These are phyloP conservation scores for Erysimum cheiranthoides DNA, from an alignment of 345 rosid genomes.

Conservation along the genomic window DNA sequence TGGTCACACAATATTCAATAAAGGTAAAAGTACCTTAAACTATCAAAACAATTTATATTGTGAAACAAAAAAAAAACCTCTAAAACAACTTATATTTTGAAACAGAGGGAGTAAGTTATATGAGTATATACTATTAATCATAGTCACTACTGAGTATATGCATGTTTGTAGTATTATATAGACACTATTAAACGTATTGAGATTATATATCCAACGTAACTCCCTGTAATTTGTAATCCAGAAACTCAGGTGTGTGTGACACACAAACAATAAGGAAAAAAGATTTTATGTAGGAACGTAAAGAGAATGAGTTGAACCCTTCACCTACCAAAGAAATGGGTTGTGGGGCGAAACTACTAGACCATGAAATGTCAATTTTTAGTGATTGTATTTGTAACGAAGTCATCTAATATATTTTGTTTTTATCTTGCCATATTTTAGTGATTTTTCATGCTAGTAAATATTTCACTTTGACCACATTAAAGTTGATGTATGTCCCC, in stretches of 20 bases:
- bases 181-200: not conserved
- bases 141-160: not conserved
- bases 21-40: too few species aligned
- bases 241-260: not conserved
- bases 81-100: too few species aligned
- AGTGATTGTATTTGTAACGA: not conserved
- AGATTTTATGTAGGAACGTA: constrained; percentile 4
- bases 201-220: not conserved
- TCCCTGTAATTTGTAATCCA: not conserved
- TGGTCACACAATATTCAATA: too few species aligned
- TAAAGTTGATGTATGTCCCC: constrained; percentile 43
- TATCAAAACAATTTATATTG: too few species aligned
- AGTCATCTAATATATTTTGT: not conserved
- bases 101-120: not conserved
- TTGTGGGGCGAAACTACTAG: not conserved
- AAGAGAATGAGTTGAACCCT: constrained; percentile 25
- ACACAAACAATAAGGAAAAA: not conserved
- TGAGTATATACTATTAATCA: not conserved
- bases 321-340: constrained; percentile 27
- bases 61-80: too few species aligned
- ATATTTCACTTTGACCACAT: constrained; percentile 35
- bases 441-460: not conserved
- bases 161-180: not conserved
- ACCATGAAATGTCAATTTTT: constrained; percentile 1
- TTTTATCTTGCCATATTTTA: not conserved